These are phyloP conservation scores for Sporisorium iseilematis-ciliati DNA, from an alignment of 1,284 basidiomycete species.

Conservation along the genomic window DNA sequence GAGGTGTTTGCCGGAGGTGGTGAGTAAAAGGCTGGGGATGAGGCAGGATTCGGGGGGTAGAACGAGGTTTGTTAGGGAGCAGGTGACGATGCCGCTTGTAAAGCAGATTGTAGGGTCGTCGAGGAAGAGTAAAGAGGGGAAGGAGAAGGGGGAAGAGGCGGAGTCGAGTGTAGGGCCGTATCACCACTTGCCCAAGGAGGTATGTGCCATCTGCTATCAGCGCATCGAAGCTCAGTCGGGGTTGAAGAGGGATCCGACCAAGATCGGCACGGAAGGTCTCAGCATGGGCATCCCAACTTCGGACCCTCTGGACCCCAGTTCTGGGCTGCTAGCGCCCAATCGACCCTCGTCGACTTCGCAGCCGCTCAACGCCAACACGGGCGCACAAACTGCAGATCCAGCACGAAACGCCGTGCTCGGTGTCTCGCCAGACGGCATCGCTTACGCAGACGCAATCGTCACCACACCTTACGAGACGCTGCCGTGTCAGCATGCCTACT, in stretches of 20 bases:
- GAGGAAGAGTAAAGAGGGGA: constrained; percentile 2
- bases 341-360: constrained; percentile 27
- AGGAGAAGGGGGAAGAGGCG: neutral
- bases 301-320: constrained; percentile 62
- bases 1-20: constrained; percentile 38
- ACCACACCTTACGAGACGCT: constrained; percentile 63
- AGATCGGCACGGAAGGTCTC: constrained; percentile 43
- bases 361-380: constrained; percentile 38
- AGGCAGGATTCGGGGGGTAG: constrained; percentile 30
- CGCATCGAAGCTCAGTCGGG: constrained; percentile 56
- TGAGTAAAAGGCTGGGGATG: constrained; percentile 54
- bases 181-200: constrained; percentile 51
- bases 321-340: constrained; percentile 41
- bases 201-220: constrained; percentile 66
- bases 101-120: constrained; percentile 24
- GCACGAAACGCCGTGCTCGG: constrained; percentile 28
- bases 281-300: constrained; percentile 59
- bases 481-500: constrained; percentile 65
- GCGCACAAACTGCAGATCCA: constrained; percentile 3
- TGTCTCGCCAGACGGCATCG: constrained; percentile 56
- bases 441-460: constrained; percentile 59
- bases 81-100: constrained; percentile 32
- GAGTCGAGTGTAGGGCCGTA: constrained; percentile 43
- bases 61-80: constrained; percentile 25
- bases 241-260: constrained; percentile 34